Base-by-base conservation (phyloP, 2,329 filamentous ascomycete genomes). In the Teratosphaeria pseudoeucalypti region DNA sequence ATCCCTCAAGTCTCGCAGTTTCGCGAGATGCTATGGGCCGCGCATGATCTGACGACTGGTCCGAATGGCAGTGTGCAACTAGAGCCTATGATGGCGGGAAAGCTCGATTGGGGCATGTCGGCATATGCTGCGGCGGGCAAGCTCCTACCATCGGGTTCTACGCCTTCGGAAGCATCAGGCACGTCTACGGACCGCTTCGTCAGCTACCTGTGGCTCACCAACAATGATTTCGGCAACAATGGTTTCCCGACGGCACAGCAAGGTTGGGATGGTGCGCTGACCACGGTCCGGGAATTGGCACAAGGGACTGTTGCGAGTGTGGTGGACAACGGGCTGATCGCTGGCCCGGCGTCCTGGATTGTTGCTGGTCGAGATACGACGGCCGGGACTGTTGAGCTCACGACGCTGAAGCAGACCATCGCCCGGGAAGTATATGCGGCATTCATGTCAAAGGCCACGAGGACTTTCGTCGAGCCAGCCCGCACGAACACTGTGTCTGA, bases 51-150 rank as follows among this genome's bases (percentile, higher is more conserved):
- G 19, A 57, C 11, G n/a, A 60, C 19, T 19, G 26, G 6, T 12
- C 14, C 23, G 3, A 53, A 59, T 39, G 55, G 58, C 23, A 39
- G 27, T 11, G 54, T 57, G 5, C 39, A 72, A 26, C 77, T 78
- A 59, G 67, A 65, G 32, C 75, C 75, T 0, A 73, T 65, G 1
- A 77, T 77, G 75, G 73, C 73, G 1, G 76, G 76, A 1, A 71
- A 70, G 32, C 63, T 77, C 1, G 76, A 77, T 57, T 76, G 73
- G 66, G 76, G 76, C 10, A 62, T 64, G 2, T 76, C 73, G 0
- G 75, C 75, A 4, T 78, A 78, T 61, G 76, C 76, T 11, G 76
- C 76, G 3, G 75, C 75, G 14, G 76, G 76, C 2, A 77, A 78
- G 63, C 62, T 71, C 12, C 59, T 78, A 0, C 74, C 73, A 1